Conservation (phyloP, 2,329 filamentous ascomycete genomes). For the Fusarium sp. region DNA sequence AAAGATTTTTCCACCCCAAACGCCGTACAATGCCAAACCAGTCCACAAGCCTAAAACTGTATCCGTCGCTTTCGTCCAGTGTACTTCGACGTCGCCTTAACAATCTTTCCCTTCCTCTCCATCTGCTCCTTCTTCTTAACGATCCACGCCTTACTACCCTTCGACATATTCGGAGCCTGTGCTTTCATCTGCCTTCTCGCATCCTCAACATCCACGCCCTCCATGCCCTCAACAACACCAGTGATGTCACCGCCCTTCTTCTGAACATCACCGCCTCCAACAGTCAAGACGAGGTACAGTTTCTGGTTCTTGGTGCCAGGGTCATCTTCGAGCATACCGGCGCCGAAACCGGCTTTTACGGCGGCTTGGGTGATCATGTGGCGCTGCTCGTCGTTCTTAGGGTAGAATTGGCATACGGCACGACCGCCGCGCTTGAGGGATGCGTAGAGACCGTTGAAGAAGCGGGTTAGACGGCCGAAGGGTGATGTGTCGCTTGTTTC, state of each 20-base stretch:
- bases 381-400: conserved; percentile 92
- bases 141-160: conserved; percentile 88
- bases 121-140: conserved; percentile 91
- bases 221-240: conserved; percentile 88
- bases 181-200: conserved; percentile 64
- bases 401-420: conserved; percentile 98
- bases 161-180: conserved; percentile 65
- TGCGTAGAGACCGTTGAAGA: conserved; percentile 94
- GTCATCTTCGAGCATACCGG: conserved; percentile 94
- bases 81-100: conserved; percentile 92
- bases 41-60: conserved; percentile 68
- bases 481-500: conserved; percentile 88
- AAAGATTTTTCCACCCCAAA: conserved; percentile 40
- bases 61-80: conserved; percentile 88
- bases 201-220: conserved; percentile 85
- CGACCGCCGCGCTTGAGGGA: conserved; percentile 84
- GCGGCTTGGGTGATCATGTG: conserved; percentile 93
- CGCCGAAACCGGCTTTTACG: conserved; percentile 93
- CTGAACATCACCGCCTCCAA: conserved; percentile 70
- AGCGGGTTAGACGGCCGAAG: conserved; percentile 80
- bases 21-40: conserved; percentile 48
- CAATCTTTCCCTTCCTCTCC: conserved; percentile 93
- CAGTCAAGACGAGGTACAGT: conserved; percentile 93
- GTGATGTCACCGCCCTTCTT: conserved; percentile 82
- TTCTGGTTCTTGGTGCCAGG: conserved; percentile 96